phyloP scores from a whole-genome alignment of 225 moss, liverwort and hornwort species.

The Bryoerythrophyllum caledonicum region DNA sequence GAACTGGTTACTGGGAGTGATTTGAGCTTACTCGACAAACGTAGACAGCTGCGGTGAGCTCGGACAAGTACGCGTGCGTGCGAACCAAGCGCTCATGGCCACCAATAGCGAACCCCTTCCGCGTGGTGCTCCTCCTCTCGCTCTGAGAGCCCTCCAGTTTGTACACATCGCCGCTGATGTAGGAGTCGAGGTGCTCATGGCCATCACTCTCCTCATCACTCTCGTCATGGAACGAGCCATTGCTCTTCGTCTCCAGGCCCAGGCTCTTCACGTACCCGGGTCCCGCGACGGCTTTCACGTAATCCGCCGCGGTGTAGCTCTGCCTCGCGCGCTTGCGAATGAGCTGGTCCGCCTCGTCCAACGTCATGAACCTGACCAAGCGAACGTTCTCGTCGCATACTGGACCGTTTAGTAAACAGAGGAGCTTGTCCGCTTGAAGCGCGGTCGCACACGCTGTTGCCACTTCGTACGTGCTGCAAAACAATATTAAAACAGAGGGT shows the following conservation, averaged over 20 bases:
- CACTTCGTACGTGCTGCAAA: constrained; percentile 93
- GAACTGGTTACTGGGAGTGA: not conserved
- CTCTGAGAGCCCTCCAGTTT: constrained; percentile 20
- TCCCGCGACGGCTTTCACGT: constrained; percentile 90
- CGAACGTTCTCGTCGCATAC: constrained; percentile 71
- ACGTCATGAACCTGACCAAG: constrained; percentile 77
- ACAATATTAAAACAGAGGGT: not conserved
- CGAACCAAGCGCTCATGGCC: constrained; percentile 81
- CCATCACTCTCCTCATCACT: constrained; percentile 9
- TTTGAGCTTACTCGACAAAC: constrained; percentile 75
- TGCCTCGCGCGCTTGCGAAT: constrained; percentile 75
- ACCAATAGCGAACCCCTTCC: constrained; percentile 90
- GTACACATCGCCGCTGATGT: constrained; percentile 42
- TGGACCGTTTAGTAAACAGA: constrained; percentile 79
- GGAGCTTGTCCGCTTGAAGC: constrained; percentile 84
- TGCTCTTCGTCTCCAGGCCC: constrained; percentile 54
- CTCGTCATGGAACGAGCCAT: constrained; percentile 20
- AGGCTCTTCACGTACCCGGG: constrained; percentile 78
- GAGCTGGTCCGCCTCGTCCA: constrained; percentile 79
- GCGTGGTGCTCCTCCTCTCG: constrained; percentile 17
- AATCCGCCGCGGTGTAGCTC: constrained; percentile 85
- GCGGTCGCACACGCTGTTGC: constrained; percentile 94
- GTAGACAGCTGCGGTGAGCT: constrained; percentile 86
- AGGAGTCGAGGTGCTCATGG: constrained; percentile 34
- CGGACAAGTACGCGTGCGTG: constrained; percentile 67